phyloP scores from a whole-genome alignment of 2,329 filamentous ascomycete genomes.

The Penicillium digitatum region DNA sequence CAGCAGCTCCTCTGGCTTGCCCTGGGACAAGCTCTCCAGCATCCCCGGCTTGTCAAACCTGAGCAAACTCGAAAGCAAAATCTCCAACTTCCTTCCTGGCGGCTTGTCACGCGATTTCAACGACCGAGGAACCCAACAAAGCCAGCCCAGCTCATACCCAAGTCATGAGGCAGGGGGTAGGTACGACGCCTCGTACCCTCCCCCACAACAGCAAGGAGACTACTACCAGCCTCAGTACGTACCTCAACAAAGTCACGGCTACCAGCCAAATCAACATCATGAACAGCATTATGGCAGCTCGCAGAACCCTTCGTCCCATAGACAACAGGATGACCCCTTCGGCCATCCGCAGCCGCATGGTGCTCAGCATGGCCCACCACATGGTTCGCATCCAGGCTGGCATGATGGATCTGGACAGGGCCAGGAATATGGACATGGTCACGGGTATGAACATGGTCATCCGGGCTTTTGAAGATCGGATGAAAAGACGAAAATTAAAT shows the following conservation, averaged over 20 bases:
- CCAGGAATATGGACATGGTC: neutral
- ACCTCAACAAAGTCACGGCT: neutral
- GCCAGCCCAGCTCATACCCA: neutral
- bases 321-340: neutral
- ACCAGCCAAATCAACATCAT: neutral
- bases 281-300: neutral
- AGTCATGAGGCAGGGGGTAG: neutral
- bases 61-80: constrained; percentile 32
- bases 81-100: constrained; percentile 30
- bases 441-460: neutral
- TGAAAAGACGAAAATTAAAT: neutral
- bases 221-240: neutral
- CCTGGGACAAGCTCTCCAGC: constrained; percentile 25
- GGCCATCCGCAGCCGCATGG: neutral
- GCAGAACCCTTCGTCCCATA: neutral
- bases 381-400: neutral
- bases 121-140: neutral
- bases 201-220: neutral
- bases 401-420: neutral
- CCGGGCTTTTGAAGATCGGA: neutral
- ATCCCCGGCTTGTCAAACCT: constrained; percentile 37
- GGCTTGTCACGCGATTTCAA: constrained; percentile 11
- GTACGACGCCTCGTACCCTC: neutral
- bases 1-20: constrained; percentile 18
- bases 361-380: neutral